Conservation (phyloP, 2,329 filamentous ascomycete species). For the Coniella lustricola region DNA sequence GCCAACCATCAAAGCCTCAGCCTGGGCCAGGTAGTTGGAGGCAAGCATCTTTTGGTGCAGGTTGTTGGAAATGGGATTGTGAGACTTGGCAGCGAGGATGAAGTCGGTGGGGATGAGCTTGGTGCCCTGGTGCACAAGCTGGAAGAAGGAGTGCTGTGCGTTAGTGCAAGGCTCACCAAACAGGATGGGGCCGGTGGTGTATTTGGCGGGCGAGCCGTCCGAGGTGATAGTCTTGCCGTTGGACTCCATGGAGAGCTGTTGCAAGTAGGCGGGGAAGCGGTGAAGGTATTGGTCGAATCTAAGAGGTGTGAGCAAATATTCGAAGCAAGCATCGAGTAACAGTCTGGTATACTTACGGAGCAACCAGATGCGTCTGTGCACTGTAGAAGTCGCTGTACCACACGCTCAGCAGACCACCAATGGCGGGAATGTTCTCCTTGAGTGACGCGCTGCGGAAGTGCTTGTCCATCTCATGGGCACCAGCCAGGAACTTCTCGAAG, state of each 20-base stretch:
- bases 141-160: constrained; percentile 99
- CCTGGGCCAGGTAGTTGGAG: constrained; percentile 86
- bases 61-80: constrained; percentile 90
- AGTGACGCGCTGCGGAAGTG: constrained; percentile 91
- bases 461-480: constrained; percentile 96
- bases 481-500: constrained; percentile 92
- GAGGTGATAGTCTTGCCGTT: constrained; percentile 95
- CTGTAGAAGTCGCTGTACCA: constrained; percentile 99
- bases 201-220: constrained; percentile 87
- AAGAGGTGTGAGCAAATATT: too few relatives aligned
- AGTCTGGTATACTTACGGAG: constrained; percentile 58
- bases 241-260: constrained; percentile 99
- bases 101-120: constrained; percentile 99
- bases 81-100: constrained; percentile 90
- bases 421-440: constrained; percentile 87
- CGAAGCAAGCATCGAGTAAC: background rate
- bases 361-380: constrained; percentile 93
- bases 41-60: constrained; percentile 95
- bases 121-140: constrained; percentile 97
- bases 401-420: constrained; percentile 88
- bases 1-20: constrained; percentile 84
- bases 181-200: constrained; percentile 89
- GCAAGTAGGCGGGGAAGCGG: constrained; percentile 97
- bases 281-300: constrained; percentile 98
- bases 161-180: constrained; percentile 99